These are phyloP conservation scores for Penicillium paradoxum DNA, from an alignment of 495 filamentous ascomycete species.

Conservation along the genomic window DNA sequence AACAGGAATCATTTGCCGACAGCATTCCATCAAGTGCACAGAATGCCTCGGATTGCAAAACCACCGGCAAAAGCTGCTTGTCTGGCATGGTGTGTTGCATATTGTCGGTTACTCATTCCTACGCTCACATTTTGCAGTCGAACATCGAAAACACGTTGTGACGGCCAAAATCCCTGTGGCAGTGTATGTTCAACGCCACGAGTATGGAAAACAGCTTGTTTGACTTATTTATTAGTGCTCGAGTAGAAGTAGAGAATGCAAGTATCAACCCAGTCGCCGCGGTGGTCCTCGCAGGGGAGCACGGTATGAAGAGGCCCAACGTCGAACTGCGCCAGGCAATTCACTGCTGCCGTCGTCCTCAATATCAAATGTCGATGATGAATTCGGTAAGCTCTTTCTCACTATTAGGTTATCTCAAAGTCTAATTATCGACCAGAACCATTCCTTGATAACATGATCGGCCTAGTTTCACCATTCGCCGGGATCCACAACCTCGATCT, in stretches of 20 bases:
- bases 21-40: background rate
- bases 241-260: conserved; percentile 38
- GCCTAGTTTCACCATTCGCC: too few species aligned
- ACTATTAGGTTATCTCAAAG: too few species aligned
- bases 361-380: too few species aligned
- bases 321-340: background rate
- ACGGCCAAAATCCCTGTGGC: conserved; percentile 44
- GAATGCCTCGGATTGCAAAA: conserved; percentile 20
- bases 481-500: too few species aligned
- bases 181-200: conserved; percentile 32
- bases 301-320: conserved; percentile 12
- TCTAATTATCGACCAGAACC: too few species aligned
- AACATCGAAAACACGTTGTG: conserved; percentile 48
- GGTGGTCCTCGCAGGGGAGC: conserved; percentile 40
- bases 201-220: too few species aligned
- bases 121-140: conserved; percentile 31
- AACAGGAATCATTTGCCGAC: background rate
- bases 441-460: too few species aligned
- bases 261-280: conserved; percentile 46
- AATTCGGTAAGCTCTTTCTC: too few species aligned
- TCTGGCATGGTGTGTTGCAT: conserved; percentile 13
- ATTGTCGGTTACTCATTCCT: background rate
- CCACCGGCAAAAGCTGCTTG: conserved; percentile 50
- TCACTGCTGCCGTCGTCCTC: too few species aligned
- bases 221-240: too few species aligned